A percentile compares a stretch with the other conserved stretches of the same genome.
Conservation (phyloP, 1,284 basidiomycete genomes). For the Dichomitus squalens region DNA sequence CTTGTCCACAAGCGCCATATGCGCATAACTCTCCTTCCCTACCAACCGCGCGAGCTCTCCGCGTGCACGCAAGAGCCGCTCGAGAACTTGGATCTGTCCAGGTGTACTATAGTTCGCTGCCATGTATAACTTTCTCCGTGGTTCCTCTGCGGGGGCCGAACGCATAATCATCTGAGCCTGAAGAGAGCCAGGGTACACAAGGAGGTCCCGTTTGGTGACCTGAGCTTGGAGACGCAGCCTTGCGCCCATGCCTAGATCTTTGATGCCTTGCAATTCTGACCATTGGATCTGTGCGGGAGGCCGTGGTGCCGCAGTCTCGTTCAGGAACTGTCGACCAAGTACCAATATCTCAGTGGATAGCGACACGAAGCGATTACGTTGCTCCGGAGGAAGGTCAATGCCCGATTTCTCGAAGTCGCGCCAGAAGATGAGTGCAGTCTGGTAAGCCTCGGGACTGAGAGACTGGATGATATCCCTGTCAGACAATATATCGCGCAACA, state of each 20-base stretch:
- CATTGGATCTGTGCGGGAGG: constrained; percentile 69
- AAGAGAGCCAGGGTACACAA: constrained; percentile 81
- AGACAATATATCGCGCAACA: constrained; percentile 63
- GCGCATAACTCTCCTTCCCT: constrained; percentile 81
- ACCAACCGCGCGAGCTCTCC: constrained; percentile 82
- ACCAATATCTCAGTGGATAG: constrained; percentile 92
- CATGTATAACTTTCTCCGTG: constrained; percentile 79
- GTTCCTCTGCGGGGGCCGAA: constrained; percentile 81
- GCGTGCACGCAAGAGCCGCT: constrained; percentile 74
- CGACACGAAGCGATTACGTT: constrained; percentile 84
- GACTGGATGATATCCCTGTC: constrained; percentile 63
- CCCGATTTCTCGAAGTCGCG: constrained; percentile 98
- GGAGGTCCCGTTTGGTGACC: constrained; percentile 70
- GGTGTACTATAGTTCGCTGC: constrained; percentile 72
- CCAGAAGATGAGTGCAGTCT: constrained; percentile 93
- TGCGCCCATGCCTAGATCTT: constrained; percentile 70
- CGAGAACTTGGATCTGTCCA: constrained; percentile 73
- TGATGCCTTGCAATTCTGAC: constrained; percentile 66
- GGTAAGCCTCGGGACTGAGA: constrained; percentile 67
- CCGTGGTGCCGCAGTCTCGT: constrained; percentile 60
- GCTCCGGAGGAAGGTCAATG: constrained; percentile 81
- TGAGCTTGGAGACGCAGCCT: constrained; percentile 72
- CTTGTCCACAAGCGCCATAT: constrained; percentile 87
- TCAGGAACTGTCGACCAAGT: constrained; percentile 86
- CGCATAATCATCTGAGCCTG: constrained; percentile 94